A percentile compares a stretch with the other conserved stretches of the same genome.
Conservation (phyloP, 2,329 filamentous ascomycete species). For the Trichophyton equinum region DNA sequence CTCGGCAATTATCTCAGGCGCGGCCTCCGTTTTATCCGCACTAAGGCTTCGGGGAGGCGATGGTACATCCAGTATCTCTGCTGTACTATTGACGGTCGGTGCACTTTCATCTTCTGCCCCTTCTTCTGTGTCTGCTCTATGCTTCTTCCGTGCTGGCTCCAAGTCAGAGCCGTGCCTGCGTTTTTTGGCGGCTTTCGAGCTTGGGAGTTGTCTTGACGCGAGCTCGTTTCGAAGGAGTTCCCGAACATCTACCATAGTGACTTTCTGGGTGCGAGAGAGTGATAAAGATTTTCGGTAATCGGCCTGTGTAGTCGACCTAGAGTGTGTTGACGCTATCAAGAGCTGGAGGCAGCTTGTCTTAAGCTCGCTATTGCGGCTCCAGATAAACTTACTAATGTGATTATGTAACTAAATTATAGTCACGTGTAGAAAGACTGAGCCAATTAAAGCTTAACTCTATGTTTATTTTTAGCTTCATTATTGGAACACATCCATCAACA, state of each 20-base stretch:
- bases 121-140: constrained; percentile 23
- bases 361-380: too few species aligned
- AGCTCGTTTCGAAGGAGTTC: constrained; percentile 68
- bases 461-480: too few species aligned
- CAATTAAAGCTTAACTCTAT: too few species aligned
- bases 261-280: background rate
- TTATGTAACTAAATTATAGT: too few species aligned
- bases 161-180: constrained; percentile 39
- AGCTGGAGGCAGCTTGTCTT: too few species aligned
- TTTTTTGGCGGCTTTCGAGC: constrained; percentile 41
- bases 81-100: constrained; percentile 17
- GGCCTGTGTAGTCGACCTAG: background rate
- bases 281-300: background rate
- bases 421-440: too few species aligned
- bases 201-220: constrained; percentile 57
- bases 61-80: constrained; percentile 11
- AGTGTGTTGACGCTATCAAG: too few species aligned
- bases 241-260: constrained; percentile 60
- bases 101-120: constrained; percentile 16
- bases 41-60: constrained; percentile 1
- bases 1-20: constrained; percentile 8
- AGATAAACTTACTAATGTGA: too few species aligned
- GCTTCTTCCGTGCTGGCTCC: constrained; percentile 32
- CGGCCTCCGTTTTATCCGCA: background rate
- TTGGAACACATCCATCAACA: too few species aligned